Evolutionary conservation across 2,329 filamentous ascomycete species (phyloP).

Genomic region (Eutypella sp.): DNA sequence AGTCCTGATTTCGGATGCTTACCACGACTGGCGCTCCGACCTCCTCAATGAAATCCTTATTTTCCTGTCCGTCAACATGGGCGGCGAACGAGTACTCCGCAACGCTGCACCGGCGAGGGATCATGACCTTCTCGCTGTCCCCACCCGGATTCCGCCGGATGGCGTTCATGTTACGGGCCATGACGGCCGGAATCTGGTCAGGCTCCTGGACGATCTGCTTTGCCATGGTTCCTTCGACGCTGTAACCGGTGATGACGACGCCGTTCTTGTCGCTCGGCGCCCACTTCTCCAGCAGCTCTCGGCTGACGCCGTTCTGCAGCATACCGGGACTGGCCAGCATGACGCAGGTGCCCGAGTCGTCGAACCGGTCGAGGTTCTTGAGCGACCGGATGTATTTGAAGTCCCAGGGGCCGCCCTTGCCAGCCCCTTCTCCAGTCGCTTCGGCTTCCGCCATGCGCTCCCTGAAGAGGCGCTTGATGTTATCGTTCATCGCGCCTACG

Average conservation of each 20-base stretch:
- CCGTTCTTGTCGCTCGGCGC: constrained; percentile 94
- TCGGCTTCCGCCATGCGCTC: constrained; percentile 90
- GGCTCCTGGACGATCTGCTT: constrained; percentile 94
- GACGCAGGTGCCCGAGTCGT: constrained; percentile 91
- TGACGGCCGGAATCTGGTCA: constrained; percentile 89
- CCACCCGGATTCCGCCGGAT: constrained; percentile 59
- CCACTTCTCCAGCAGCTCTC: constrained; percentile 91
- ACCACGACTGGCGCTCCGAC: constrained; percentile 88
- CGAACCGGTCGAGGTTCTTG: constrained; percentile 90
- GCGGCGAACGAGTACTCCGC: constrained; percentile 95
- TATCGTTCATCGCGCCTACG: constrained; percentile 97
- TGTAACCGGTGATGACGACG: constrained; percentile 98
- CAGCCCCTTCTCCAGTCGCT: constrained; percentile 66
- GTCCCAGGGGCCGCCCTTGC: constrained; percentile 88
- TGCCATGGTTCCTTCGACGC: constrained; percentile 97
- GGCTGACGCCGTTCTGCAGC: constrained; percentile 92
- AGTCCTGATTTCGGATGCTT: constrained; percentile 36
- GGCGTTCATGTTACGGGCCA: constrained; percentile 66
- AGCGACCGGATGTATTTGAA: constrained; percentile 91
- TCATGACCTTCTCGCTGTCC: constrained; percentile 83
- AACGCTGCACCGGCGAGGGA: constrained; percentile 86
- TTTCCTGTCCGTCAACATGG: constrained; percentile 93
- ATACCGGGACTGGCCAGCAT: constrained; percentile 98
- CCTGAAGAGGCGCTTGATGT: constrained; percentile 92
- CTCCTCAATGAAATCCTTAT: constrained; percentile 94